phyloP scores from a whole-genome alignment of 148 eudicot genomes.

The Spergularia marina region DNA sequence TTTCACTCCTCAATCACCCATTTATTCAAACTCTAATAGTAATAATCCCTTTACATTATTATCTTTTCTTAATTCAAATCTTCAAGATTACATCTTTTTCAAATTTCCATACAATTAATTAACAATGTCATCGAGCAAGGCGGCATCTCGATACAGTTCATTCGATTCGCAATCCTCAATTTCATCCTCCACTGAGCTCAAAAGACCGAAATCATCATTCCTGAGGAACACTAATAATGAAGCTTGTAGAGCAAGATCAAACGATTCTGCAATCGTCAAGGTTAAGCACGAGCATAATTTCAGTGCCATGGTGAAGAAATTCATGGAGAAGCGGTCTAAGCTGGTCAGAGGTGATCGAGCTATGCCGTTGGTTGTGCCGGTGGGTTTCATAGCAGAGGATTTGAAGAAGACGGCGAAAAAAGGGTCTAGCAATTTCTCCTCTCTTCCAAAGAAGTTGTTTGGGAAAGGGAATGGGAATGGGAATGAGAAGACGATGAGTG shows the following conservation, averaged over 20 bases:
- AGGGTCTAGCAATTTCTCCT: conserved; percentile 27
- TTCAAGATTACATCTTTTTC: too few species aligned
- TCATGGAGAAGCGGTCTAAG: conserved; percentile 45
- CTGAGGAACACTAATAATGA: conserved; percentile 2
- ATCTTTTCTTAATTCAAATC: background rate
- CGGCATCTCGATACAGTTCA: conserved; percentile 59
- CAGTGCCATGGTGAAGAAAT: conserved; percentile 64
- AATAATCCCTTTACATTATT: too few species aligned
- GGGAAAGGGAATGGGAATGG: conserved; percentile 31
- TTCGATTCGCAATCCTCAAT: conserved; percentile 45
- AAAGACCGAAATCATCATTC: conserved; percentile 18
- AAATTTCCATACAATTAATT: background rate
- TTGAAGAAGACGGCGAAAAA: conserved; percentile 47
- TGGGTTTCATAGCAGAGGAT: conserved; percentile 57
- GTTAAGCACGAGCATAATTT: conserved; percentile 46
- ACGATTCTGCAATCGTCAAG: conserved; percentile 34
- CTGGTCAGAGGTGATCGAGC: background rate
- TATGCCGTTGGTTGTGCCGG: conserved; percentile 37
- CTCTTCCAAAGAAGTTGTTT: conserved; percentile 61
- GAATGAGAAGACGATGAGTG: conserved; percentile 22
- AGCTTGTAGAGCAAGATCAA: conserved; percentile 18
- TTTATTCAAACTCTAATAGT: conserved; percentile 6
- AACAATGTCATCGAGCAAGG: background rate
- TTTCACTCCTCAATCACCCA: background rate
- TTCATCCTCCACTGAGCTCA: conserved; percentile 44